Evolutionary conservation across 345 rosid genomes (phyloP).

Genomic region (Lepidium didymum): DNA sequence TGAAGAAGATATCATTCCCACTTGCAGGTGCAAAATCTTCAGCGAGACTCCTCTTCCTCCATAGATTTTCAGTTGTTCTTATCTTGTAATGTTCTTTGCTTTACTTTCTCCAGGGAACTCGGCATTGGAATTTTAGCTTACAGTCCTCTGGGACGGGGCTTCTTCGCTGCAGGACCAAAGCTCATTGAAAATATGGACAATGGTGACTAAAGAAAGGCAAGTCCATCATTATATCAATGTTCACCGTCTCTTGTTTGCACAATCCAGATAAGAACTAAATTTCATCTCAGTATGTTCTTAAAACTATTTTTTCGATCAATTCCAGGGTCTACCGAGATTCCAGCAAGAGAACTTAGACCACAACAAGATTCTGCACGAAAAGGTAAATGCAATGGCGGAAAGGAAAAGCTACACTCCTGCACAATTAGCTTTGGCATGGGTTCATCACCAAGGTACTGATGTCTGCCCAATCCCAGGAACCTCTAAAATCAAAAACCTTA

Average conservation of each 20-base stretch:
- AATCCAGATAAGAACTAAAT: neutral
- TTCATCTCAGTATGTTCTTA: neutral
- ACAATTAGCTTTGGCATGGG: constrained; percentile 62
- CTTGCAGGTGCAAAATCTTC: neutral
- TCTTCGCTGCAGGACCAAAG: constrained; percentile 46
- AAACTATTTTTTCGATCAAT: neutral
- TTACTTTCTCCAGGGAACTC: constrained; percentile 41
- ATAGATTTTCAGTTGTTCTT: neutral
- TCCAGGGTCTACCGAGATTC: constrained; percentile 43
- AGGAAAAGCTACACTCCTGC: constrained; percentile 47
- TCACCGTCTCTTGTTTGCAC: neutral
- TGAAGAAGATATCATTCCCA: constrained; percentile 48
- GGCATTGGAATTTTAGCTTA: constrained; percentile 67
- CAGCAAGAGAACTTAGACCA: constrained; percentile 44
- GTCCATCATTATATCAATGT: neutral
- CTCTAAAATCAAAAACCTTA: constrained; percentile 47
- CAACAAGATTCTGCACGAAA: constrained; percentile 32
- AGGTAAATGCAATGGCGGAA: constrained; percentile 36
- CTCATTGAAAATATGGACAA: constrained; percentile 27
- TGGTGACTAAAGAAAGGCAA: constrained; percentile 41
- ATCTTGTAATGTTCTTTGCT: neutral
- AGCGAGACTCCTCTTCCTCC: neutral
- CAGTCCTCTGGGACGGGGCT: constrained; percentile 61
- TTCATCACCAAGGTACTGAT: constrained; percentile 56
- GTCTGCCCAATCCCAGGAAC: constrained; percentile 57